Base-by-base conservation (phyloP, 345 rosid species). In the Lepidium sativum region DNA sequence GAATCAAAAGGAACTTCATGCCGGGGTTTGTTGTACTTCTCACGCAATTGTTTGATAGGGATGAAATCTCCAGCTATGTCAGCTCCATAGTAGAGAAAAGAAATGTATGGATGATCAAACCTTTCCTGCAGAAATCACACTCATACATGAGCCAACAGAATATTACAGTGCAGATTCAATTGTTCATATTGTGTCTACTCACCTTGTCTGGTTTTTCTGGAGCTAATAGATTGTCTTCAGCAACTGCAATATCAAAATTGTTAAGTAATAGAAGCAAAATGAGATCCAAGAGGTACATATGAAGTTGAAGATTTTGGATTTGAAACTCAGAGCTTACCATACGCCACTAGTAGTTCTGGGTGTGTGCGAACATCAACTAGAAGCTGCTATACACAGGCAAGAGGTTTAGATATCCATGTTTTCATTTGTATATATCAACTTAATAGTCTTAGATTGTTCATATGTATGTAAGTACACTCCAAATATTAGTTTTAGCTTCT, bases 1-100 rank as follows among this genome's bases (percentile, higher is more conserved):
- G 85, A 84, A 69, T 89, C 81, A 10, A 65, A 60, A 11, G 91
- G 88, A 52, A 81, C 76, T 78, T 89, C 97, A 70, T 87, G 84
- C 27, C 94, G 81, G 15, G 94, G 87, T 74, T 71, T 81, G 65
- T 81, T 86, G 69, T 83, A 84, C 69, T 83, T 89, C 52, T 92
- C 98, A 3, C 94, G 91, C 17, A 89, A 83, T 69, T 92, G 98
- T 80, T 86, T 85, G 77, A 87, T 80, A 4, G 97, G 96, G 74
- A 92, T 87, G 82, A 86, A 92, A 75, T 92, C 98, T 67, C 95
- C 97, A 12, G 90, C 88, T 14, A 81, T 51, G 73, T 92, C 97
- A 54, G 77, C 71, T 47, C 98, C 97, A 9, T 92, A 92, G 74
- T 86, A 92, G 52, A 92, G 75, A 39, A 89, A 83, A 14, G 97